Base-by-base conservation (phyloP, 1,284 basidiomycete species). In the Cutaneotrichosporon sp. region DNA sequence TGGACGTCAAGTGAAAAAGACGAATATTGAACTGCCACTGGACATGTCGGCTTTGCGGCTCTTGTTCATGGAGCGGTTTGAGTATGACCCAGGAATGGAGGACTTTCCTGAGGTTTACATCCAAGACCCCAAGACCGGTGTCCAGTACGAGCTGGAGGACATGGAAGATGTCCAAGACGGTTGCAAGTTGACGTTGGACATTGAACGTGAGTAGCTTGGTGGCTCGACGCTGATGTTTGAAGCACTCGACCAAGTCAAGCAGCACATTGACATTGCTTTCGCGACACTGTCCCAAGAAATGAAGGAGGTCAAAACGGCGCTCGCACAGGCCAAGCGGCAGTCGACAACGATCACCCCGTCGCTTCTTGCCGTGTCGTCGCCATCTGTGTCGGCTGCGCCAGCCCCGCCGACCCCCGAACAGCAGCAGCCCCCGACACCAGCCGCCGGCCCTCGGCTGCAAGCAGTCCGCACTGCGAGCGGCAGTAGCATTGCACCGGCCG, bases 221-320 rank as follows among this genome's bases (percentile, higher is more conserved):
- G 8, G 33, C n/a, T 1, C n/a, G 20, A n/a, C 20, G 15, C 4
- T 21, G 43, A n/a, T 40, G 46, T 46, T 33, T 4, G n/a, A 65
- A 96, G 91, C 91, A 13, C 83, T 98, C 49, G 94, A 97, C 74
- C 94, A 98, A 74, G 94, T 98, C 72, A 97, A 96, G 72, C 91
- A 96, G 68, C 94, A 98, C 68, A 92, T 98, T 60, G 94, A 97
- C 69, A 70, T 84, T 4, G 90, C 93, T 60, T 89, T 98, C 54
- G 84, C 86, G 0, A 78, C 78, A 1, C 78, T 98, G n/a, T 84
- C 89, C 14, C 84, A 88, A 61, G 94, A 97, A 61, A 82, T 98
- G 70, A 91, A 92, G 62, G 94, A 97, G 51, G 80, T 98, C 56
- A 88, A 86, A 64, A 77, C 80, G 5, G 79, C 81, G n/a, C 49